These are phyloP conservation scores for Allomyces javanicus DNA, from an alignment of 192 early-diverging fungal species.

Conservation along the genomic window DNA sequence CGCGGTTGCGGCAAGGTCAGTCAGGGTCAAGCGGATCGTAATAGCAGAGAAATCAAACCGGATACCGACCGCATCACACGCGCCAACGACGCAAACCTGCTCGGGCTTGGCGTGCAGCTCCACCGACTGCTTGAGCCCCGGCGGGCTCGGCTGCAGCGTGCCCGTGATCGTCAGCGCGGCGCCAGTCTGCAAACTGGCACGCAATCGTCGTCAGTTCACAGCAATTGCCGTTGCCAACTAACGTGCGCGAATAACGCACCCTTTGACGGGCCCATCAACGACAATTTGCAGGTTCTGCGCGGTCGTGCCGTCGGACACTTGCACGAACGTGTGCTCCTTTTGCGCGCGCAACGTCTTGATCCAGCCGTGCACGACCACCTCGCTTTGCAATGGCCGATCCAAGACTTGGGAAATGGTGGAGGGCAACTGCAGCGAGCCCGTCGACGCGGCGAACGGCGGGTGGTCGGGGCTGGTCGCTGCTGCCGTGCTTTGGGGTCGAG, in stretches of 20 bases:
- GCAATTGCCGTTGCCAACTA: not conserved
- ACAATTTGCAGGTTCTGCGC: constrained; percentile 48
- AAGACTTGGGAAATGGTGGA: too few species aligned
- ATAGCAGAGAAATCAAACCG: not conserved
- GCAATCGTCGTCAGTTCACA: not conserved
- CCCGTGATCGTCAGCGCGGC: constrained; percentile 52
- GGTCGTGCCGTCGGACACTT: constrained; percentile 57
- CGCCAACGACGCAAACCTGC: constrained; percentile 29
- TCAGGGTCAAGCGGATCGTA: too few species aligned
- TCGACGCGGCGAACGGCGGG: too few species aligned
- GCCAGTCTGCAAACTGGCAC: constrained; percentile 43
- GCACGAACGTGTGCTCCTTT: constrained; percentile 55
- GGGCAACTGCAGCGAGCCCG: too few species aligned
- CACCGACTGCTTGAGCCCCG: constrained; percentile 43
- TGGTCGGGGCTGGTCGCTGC: too few species aligned
- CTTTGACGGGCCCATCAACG: constrained; percentile 13
- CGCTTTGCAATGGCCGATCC: too few species aligned
- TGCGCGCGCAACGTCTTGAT: constrained; percentile 60
- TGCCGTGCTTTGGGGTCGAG: too few species aligned
- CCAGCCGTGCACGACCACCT: constrained; percentile 42
- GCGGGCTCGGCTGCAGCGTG: constrained; percentile 32
- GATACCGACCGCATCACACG: constrained; percentile 27
- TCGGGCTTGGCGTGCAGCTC: constrained; percentile 37
- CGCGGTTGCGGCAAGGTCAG: not conserved
- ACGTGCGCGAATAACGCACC: constrained; percentile 1